Evolutionary conservation across 2,329 filamentous ascomycete genomes (phyloP).

Genomic region (Aspergillus novoparasiticus): DNA sequence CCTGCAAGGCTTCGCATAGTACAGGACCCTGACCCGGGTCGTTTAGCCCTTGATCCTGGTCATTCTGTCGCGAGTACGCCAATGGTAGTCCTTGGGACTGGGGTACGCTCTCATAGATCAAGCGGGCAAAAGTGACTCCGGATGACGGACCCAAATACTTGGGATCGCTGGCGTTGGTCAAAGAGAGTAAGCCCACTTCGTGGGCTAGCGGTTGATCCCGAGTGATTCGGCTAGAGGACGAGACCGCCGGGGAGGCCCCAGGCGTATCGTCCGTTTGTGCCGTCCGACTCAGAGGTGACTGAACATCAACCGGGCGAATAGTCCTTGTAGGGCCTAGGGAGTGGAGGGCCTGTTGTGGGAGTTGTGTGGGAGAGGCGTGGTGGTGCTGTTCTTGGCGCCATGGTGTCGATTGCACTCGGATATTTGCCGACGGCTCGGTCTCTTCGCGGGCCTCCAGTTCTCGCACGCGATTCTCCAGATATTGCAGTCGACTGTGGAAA

Average conservation of each 20-base stretch:
- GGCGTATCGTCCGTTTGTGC: not conserved
- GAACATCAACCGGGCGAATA: not conserved
- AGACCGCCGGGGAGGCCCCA: slow-evolving; percentile 6
- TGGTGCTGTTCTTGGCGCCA: not conserved
- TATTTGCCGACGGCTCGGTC: not conserved
- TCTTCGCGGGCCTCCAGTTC: not conserved
- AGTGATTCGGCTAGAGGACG: slow-evolving; percentile 7
- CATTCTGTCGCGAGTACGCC: not conserved
- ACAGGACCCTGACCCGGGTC: not conserved
- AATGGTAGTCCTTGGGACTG: slow-evolving; percentile 8
- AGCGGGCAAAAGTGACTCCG: slow-evolving; percentile 4
- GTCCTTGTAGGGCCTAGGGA: not conserved
- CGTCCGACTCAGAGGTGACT: not conserved
- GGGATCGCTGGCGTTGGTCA: slow-evolving; percentile 8
- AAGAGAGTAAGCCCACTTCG: slow-evolving; percentile 7
- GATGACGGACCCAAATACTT: slow-evolving; percentile 12
- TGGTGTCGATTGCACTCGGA: not conserved
- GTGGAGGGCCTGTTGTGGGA: not conserved
- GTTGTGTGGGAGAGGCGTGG: not conserved
- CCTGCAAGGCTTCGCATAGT: not conserved
- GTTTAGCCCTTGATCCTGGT: not conserved
- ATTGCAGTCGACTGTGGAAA: not conserved
- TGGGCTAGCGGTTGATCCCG: slow-evolving; percentile 8
- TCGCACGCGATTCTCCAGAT: slow-evolving; percentile 2
- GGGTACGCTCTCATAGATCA: slow-evolving; percentile 9